Percentiles rank a stretch among this genome's conserved stretches.
These are phyloP conservation scores for Saccharomyces pastorianus DNA, from an alignment of 1,139 yeast species.

Conservation along the genomic window DNA sequence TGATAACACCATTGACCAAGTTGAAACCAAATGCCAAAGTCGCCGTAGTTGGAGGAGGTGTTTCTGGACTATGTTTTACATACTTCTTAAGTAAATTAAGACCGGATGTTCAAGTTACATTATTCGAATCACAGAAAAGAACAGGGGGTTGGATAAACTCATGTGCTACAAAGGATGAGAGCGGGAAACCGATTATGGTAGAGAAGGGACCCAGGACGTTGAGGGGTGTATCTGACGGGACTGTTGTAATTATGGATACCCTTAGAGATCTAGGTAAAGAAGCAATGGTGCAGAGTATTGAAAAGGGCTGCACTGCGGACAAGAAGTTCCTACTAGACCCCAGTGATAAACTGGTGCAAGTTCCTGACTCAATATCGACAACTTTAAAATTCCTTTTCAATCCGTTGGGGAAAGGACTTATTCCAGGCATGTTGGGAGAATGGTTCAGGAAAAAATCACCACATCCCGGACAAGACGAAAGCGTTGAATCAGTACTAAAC, in stretches of 20 bases:
- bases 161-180: slow-evolving; percentile 22
- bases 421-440: slow-evolving; percentile 33
- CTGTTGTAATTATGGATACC: slow-evolving; percentile 52
- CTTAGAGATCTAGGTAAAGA: slow-evolving; percentile 39
- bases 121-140: slow-evolving; percentile 48
- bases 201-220: slow-evolving; percentile 76
- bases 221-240: slow-evolving; percentile 62
- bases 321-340: slow-evolving; percentile 49
- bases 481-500: slow-evolving; percentile 55
- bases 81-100: slow-evolving; percentile 65
- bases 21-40: slow-evolving; percentile 37
- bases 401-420: slow-evolving; percentile 39
- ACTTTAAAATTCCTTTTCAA: slow-evolving; percentile 38
- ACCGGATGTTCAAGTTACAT: slow-evolving; percentile 58
- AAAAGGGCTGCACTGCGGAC: slow-evolving; percentile 46
- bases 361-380: slow-evolving; percentile 37
- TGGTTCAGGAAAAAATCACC: slow-evolving; percentile 28
- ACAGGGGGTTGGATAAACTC: slow-evolving; percentile 81
- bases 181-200: slow-evolving; percentile 32
- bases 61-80: slow-evolving; percentile 75
- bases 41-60: slow-evolving; percentile 78
- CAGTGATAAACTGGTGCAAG: slow-evolving; percentile 39
- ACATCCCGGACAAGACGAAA: slow-evolving; percentile 46
- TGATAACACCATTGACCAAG: slow-evolving; percentile 7
- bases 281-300: slow-evolving; percentile 44